Conservation (phyloP, 208 protist species). For the Crithidia brevicula region DNA sequence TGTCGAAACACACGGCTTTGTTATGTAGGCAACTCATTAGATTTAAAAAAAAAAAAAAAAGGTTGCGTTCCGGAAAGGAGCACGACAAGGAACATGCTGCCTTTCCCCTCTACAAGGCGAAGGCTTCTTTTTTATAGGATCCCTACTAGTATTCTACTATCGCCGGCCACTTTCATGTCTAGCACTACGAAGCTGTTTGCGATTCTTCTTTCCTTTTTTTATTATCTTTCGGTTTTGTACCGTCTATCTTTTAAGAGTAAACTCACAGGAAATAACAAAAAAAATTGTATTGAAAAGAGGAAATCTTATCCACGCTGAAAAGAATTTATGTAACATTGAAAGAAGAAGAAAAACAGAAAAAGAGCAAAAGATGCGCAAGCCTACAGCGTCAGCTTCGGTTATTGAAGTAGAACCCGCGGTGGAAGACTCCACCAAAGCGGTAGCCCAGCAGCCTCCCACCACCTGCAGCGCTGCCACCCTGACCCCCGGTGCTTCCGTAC, state of each 20-base stretch:
- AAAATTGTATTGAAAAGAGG: too few species aligned
- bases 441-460: conserved; percentile 59
- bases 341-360: conserved; percentile 15
- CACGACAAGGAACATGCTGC: background rate
- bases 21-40: background rate
- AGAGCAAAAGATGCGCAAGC: background rate
- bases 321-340: too few species aligned
- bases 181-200: background rate
- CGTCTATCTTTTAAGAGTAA: too few species aligned
- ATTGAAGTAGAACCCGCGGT: conserved; percentile 62
- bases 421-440: conserved; percentile 73
- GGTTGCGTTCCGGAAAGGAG: background rate
- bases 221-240: conserved; percentile 20
- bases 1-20: background rate
- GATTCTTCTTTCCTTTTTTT: background rate
- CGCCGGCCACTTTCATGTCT: too few species aligned
- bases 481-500: conserved; percentile 27
- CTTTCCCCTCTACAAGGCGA: background rate
- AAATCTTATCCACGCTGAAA: too few species aligned
- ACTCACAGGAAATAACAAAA: too few species aligned
- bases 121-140: background rate
- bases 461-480: conserved; percentile 41
- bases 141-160: too few species aligned
- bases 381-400: background rate
- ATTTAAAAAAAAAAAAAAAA: conserved; percentile 4